A percentile compares a stretch with the other conserved stretches of the same genome.
These are phyloP conservation scores for Candida silvicultrix DNA, from an alignment of 805 yeast species.

Conservation along the genomic window DNA sequence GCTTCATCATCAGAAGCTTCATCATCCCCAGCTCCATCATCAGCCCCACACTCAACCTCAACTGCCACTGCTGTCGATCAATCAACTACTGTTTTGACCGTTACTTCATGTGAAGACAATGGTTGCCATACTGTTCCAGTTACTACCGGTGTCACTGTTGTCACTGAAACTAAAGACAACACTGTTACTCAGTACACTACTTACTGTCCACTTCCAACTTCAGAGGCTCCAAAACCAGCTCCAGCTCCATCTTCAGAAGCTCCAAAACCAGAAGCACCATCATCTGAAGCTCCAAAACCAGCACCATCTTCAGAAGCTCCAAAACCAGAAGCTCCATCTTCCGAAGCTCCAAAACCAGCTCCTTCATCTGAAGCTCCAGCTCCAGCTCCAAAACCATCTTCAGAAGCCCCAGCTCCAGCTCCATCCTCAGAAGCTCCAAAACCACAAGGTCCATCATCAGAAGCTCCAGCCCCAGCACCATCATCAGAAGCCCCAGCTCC, in stretches of 20 bases:
- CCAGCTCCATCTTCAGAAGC: neutral
- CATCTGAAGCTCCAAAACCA: neutral
- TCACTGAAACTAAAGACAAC: slow-evolving; percentile 12
- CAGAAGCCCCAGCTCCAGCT: neutral
- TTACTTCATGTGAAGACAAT: slow-evolving; percentile 29
- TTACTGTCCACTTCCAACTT: slow-evolving; percentile 25
- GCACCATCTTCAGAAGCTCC: neutral
- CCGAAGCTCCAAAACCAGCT: neutral
- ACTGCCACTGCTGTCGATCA: neutral
- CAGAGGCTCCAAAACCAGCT: neutral
- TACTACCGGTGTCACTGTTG: slow-evolving; percentile 24
- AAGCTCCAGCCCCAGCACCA: slow-evolving; percentile 1
- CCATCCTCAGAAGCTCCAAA: neutral
- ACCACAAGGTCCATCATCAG: neutral
- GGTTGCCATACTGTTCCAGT: slow-evolving; percentile 28
- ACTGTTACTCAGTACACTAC: slow-evolving; percentile 22
- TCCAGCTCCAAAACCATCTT: neutral
- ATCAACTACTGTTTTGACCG: slow-evolving; percentile 28
- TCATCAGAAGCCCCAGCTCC: neutral
- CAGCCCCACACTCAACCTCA: slow-evolving; percentile 3
- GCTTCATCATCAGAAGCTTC: neutral
- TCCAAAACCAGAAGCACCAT: neutral
- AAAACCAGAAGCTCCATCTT: neutral
- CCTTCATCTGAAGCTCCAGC: neutral
- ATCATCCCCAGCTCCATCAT: slow-evolving; percentile 4